Conservation (phyloP, 2,329 filamentous ascomycete species). For the Pyrenophora graminea region DNA sequence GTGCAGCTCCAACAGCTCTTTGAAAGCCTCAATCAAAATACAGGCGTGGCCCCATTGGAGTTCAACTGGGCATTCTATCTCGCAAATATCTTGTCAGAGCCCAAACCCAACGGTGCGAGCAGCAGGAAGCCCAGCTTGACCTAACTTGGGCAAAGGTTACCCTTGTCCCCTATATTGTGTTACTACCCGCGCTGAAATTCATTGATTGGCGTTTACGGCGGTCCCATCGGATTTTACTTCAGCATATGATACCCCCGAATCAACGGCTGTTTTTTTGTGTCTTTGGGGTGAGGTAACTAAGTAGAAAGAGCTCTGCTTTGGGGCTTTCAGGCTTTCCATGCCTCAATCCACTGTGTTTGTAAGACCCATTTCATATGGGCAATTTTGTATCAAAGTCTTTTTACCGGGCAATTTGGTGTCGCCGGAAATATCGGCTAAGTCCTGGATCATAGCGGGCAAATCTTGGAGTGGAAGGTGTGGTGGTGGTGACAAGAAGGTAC, state of each 20-base stretch:
- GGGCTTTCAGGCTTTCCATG: not conserved
- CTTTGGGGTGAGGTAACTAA: not conserved
- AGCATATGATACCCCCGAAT: slow-evolving; percentile 5
- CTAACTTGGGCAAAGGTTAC: not conserved
- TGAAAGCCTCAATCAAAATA: slow-evolving; percentile 17
- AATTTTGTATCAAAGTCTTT: not conserved
- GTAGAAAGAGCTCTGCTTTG: not conserved
- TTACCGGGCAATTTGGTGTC: too few species aligned
- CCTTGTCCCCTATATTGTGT: not conserved
- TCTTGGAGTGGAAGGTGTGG: not conserved
- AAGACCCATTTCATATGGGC: not conserved
- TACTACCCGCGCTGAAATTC: not conserved
- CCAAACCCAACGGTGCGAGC: not conserved
- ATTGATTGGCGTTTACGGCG: not conserved
- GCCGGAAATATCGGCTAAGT: not conserved
- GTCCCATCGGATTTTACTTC: not conserved
- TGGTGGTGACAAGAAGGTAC: too few species aligned
- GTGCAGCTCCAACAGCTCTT: slow-evolving; percentile 12
- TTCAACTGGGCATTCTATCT: slow-evolving; percentile 5
- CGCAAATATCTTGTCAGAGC: not conserved
- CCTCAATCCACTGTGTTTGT: not conserved
- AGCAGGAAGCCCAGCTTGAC: not conserved
- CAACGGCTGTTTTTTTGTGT: not conserved
- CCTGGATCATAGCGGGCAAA: not conserved
- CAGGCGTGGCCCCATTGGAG: slow-evolving; percentile 2